Evolutionary conservation across 2,329 filamentous ascomycete species (phyloP), one percentile per base, ranked within the genome.

Genomic region (Xylariaceae sp.): DNA sequence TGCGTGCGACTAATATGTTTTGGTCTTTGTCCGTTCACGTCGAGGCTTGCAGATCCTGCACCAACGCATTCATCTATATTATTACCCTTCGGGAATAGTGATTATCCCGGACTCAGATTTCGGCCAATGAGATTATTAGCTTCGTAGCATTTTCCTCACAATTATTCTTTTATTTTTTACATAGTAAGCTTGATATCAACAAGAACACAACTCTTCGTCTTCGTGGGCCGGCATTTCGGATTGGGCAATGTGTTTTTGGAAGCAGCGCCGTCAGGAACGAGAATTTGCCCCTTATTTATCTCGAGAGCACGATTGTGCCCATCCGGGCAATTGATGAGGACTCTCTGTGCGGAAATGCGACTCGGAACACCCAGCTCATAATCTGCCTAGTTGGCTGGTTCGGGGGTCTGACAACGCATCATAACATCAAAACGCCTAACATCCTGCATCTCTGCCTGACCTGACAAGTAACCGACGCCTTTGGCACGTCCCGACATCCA

Each of bases 351-450:
- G 51, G 49, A 57, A 40, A 47, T 22, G 47, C 53, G 51, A 51
- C 53, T 51, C 40, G 49, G 49, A 21, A 58, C 37, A 43, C 41
- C 41, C 21, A 40, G 43, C 57, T 50, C 44, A 51, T 49, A 41
- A 52, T 54, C 37, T n/a, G n/a, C n/a, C n/a, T 46, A 43, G 53
- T 54, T 54, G 61, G 58, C 59, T 57, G 62, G 58, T 65, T 59
- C 62, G 54, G 53, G 61, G 41, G 63, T 65, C 71, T 79, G 77
- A 78, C 76, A 79, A 77, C 76, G 72, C 74, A 78, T 77, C 75
- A 75, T 67, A 71, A 67, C 66, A 70, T 67, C 56, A 68, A 67
- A 67, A 68, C 68, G 71, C 72, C 72, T 68, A 69, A 72, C 69
- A 63, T 68, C 65, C 68, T 75, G 74, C 74, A 75, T 68, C 70